Conservation (phyloP, 2,329 filamentous ascomycete genomes). For the Sporothrix humicola region DNA sequence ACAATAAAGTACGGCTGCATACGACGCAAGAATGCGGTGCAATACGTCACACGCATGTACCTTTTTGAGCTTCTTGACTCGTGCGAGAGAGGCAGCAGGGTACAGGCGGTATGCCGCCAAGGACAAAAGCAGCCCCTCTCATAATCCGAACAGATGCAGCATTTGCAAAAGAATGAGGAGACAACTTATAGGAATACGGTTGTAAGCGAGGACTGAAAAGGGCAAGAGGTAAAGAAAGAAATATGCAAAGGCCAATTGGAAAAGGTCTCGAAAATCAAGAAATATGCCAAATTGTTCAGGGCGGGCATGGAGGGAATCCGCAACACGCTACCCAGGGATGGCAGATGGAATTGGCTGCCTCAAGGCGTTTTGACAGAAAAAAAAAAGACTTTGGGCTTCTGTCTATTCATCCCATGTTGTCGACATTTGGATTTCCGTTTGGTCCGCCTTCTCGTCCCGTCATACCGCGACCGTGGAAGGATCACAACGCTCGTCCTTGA, state of each 20-base stretch:
- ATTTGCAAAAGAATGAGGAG: not conserved
- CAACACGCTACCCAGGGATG: slow-evolving; percentile 26
- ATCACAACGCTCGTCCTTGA: not conserved
- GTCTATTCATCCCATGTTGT: not conserved
- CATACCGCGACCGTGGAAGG: not conserved
- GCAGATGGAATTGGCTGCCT: not conserved
- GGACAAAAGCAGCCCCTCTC: not conserved
- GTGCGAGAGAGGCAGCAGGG: not conserved
- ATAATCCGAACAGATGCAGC: not conserved
- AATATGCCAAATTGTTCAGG: not conserved
- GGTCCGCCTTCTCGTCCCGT: not conserved
- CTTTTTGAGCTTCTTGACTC: not conserved
- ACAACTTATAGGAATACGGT: not conserved
- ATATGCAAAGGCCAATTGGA: not conserved
- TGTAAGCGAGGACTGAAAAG: not conserved
- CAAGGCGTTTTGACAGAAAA: slow-evolving; percentile 7
- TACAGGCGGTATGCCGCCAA: not conserved
- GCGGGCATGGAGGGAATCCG: not conserved
- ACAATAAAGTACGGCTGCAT: slow-evolving; percentile 5
- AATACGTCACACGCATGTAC: too few relatives aligned
- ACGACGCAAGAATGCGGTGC: too few relatives aligned
- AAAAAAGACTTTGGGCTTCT: too few relatives aligned
- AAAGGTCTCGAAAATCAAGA: not conserved
- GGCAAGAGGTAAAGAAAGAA: not conserved
- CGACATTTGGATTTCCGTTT: not conserved